Percentiles rank a stretch among this genome's conserved stretches.
phyloP scores from a whole-genome alignment of 768 basidiomycete genomes.

The Porphyrellus cyaneotinctus region DNA sequence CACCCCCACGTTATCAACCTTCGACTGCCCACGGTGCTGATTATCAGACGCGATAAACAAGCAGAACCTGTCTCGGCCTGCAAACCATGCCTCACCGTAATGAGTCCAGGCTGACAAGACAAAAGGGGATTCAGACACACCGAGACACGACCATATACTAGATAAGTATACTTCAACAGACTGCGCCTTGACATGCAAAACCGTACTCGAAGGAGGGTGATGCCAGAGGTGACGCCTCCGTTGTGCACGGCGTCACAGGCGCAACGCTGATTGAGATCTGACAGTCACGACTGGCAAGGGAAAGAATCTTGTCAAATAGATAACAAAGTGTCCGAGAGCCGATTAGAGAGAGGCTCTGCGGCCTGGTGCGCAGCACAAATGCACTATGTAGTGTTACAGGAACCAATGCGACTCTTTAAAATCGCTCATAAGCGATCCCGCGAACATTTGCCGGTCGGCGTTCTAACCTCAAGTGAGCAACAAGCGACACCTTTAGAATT shows the following conservation, averaged over 20 bases:
- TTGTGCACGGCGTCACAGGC: constrained; percentile 13
- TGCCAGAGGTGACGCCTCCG: background rate
- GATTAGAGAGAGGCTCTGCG: background rate
- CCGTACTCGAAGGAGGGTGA: background rate
- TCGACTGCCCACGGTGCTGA: background rate
- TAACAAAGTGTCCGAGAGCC: background rate
- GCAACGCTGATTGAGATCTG: constrained; percentile 9
- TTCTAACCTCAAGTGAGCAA: constrained; percentile 7
- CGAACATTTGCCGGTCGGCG: constrained; percentile 29
- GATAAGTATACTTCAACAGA: background rate
- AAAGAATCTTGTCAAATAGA: constrained; percentile 1
- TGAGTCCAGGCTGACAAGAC: background rate
- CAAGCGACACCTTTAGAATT: constrained; percentile 28
- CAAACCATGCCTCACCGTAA: background rate
- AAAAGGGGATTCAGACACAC: constrained; percentile 3
- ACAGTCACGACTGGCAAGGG: background rate
- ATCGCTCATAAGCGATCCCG: constrained; percentile 27
- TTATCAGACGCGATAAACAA: background rate
- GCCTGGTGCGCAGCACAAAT: background rate
- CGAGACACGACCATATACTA: background rate
- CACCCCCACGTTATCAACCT: background rate
- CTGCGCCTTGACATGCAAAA: background rate
- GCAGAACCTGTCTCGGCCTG: background rate
- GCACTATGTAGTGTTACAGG: too few relatives aligned
- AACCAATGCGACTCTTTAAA: constrained; percentile 1